phyloP scores from a whole-genome alignment of 2,329 filamentous ascomycete genomes.

The Exophiala sideris region DNA sequence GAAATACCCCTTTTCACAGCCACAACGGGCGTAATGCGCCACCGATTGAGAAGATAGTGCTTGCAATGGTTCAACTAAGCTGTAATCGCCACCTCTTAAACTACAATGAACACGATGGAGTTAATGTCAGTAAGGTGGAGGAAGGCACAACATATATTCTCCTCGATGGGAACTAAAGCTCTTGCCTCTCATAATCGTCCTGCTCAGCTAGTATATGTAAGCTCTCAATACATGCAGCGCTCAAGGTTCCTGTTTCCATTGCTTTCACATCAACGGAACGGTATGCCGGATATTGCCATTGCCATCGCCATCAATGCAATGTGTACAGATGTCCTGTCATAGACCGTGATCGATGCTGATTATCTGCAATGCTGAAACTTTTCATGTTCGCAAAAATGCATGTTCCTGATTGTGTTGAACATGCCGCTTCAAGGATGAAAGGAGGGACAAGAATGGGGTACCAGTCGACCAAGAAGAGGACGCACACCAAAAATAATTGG shows the following conservation, averaged over 20 bases:
- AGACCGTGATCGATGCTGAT: conserved; percentile 8
- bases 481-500: conserved; percentile 19
- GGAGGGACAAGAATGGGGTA: conserved; percentile 18
- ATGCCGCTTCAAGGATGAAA: conserved; percentile 22
- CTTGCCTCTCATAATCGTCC: not conserved
- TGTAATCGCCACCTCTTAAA: too few species aligned
- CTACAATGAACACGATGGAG: too few species aligned
- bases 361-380: conserved; percentile 6
- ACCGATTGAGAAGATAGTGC: too few species aligned
- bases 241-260: conserved; percentile 6
- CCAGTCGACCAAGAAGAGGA: conserved; percentile 20
- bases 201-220: conserved; percentile 13
- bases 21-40: too few species aligned
- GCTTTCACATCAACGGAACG: conserved; percentile 14
- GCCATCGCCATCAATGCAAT: conserved; percentile 14
- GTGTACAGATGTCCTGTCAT: conserved; percentile 14
- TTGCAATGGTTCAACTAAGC: too few species aligned
- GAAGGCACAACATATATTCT: not conserved
- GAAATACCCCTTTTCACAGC: too few species aligned
- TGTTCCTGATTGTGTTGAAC: conserved; percentile 12
- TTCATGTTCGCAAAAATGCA: conserved; percentile 8
- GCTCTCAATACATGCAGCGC: conserved; percentile 3
- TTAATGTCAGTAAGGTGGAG: too few species aligned
- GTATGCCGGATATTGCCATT: conserved; percentile 7
- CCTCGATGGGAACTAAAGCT: not conserved